Percentiles rank a stretch among this genome's conserved stretches.
These are phyloP conservation scores for Oropetium thomaeum DNA, from an alignment of 176 grass and related monocot species.

Conservation along the genomic window DNA sequence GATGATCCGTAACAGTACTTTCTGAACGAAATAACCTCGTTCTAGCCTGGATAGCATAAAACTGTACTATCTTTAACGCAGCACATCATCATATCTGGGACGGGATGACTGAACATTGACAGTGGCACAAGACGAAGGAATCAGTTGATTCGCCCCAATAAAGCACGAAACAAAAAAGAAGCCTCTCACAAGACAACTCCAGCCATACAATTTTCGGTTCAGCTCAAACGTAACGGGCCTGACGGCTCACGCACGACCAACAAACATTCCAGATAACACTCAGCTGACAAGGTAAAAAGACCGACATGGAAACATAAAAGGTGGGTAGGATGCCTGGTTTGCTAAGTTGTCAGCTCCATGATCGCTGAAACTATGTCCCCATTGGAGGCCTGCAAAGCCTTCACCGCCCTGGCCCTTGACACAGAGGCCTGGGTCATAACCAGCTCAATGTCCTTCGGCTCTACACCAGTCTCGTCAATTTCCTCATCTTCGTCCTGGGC, in stretches of 20 bases:
- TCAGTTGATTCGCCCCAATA: background rate
- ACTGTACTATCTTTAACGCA: no score
- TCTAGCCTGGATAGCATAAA: no score
- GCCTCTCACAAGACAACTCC: background rate
- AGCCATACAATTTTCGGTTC: background rate
- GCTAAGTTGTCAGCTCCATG: conserved; percentile 51
- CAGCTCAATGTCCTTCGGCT: conserved; percentile 64
- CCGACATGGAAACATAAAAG: background rate
- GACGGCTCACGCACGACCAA: background rate
- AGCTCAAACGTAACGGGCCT: background rate
- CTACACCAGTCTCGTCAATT: conserved; percentile 47
- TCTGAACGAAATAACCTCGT: no score
- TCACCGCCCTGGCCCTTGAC: conserved; percentile 53
- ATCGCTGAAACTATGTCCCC: conserved; percentile 72
- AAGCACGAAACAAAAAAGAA: background rate
- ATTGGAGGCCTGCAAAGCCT: conserved; percentile 37
- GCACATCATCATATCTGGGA: no score
- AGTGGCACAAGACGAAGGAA: no score
- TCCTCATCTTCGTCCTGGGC: conserved; percentile 46
- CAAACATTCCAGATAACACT: background rate
- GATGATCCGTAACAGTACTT: no score
- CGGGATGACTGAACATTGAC: no score
- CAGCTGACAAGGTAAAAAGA: background rate
- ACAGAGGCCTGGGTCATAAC: conserved; percentile 66
- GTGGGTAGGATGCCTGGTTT: background rate